Base-by-base conservation (phyloP, 345 rosid species). In the Hibiscus trionum region DNA sequence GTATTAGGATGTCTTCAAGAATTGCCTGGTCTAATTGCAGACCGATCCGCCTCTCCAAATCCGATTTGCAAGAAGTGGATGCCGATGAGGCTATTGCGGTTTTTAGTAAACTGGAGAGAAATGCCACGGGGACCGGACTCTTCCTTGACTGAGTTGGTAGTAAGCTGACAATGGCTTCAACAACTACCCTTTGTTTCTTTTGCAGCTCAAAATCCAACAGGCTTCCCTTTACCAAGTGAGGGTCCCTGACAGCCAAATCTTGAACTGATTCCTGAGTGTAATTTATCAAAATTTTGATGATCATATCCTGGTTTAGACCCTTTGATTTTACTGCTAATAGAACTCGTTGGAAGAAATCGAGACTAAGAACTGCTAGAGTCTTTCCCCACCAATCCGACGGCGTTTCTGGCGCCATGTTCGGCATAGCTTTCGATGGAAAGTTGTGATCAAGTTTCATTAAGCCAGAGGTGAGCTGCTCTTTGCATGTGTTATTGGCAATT, bases 1-100 rank as follows among this genome's bases (percentile, higher is more conserved):
- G 99, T 42, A 95, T 87, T 55, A 95, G 86, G 73, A 95, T 84
- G 77, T 95, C 99, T 80, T 92, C 99, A n/a, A 90, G 97, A 75
- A 95, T 95, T 15, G 99, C 97, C 77, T 95, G 99, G 75, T 95
- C 98, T 27, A 95, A 84, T 59, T 95, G 99, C 57, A 92, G 91
- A 65, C 98, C 97, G 0, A 95, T 90, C 46, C 99, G 81, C 72
- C 97, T 78, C 80, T 95, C 99, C 66, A 95, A 78, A 77, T 95
- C 97, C 0, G 96, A 84, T 77, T 89, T 87, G 74, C 97, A 90
- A 5, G 93, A 84, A n/a, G 85, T 85, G 44, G 82, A 74, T 7
- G 88, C 85, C 7, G 90, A 84, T 31, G 92, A 83, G n/a, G 88
- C 86, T 61, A 92, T 92, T 5, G 90, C 86, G 50, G 88, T 80